These are phyloP conservation scores for Dichotomocladium elegans DNA, from an alignment of 371 early-diverging fungal genomes.

Conservation along the genomic window DNA sequence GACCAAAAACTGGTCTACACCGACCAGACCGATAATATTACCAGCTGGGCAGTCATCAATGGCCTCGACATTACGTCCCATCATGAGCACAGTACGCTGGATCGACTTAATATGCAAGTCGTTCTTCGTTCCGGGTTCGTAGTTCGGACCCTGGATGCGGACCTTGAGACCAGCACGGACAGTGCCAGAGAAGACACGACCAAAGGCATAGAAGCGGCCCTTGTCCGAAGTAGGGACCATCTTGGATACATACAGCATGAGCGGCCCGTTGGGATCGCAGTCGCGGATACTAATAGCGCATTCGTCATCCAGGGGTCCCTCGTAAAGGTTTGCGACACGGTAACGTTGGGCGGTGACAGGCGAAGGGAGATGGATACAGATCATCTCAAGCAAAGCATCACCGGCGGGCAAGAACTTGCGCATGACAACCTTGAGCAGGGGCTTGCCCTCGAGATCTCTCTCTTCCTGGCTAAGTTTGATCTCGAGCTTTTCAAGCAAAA, in stretches of 20 bases:
- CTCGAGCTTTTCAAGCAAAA: conserved; percentile 83
- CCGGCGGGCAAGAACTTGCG: conserved; percentile 98
- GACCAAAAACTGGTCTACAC: conserved; percentile 98
- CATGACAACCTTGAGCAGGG: conserved; percentile 95
- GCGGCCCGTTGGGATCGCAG: conserved; percentile 92
- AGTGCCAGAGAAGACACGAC: conserved; percentile 99
- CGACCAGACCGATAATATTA: conserved; percentile 99
- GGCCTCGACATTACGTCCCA: conserved; percentile 96
- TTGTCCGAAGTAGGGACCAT: conserved; percentile 99
- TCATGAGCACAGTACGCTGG: conserved; percentile 98
- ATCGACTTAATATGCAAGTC: conserved; percentile 93
- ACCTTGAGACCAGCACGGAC: conserved; percentile 97
- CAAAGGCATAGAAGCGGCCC: conserved; percentile 99
- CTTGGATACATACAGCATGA: conserved; percentile 99
- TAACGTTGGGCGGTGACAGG: conserved; percentile 93
- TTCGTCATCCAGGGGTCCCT: conserved; percentile 96
- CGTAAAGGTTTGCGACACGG: conserved; percentile 93
- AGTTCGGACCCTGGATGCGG: conserved; percentile 99
- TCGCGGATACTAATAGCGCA: conserved; percentile 83
- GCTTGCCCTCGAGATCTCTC: conserved; percentile 88
- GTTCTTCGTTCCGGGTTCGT: conserved; percentile 87
- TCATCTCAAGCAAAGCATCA: conserved; percentile 98
- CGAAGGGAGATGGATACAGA: conserved; percentile 96
- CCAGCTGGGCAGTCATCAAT: conserved; percentile 99
- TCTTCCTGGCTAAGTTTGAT: conserved; percentile 81